These are phyloP conservation scores for Sutorius australiensis DNA, from an alignment of 768 basidiomycete species.

Conservation along the genomic window DNA sequence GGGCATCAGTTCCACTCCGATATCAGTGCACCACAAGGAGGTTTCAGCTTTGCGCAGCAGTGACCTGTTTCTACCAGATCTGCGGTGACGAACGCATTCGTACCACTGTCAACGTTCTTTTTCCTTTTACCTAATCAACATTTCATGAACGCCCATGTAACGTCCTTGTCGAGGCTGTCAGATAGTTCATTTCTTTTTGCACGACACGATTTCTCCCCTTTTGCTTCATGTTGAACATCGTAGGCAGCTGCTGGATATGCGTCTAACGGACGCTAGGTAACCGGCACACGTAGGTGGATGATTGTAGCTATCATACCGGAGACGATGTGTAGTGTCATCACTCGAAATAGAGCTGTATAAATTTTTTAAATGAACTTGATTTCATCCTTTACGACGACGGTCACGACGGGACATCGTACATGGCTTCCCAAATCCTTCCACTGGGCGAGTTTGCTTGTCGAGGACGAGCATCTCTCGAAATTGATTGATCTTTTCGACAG, in stretches of 20 bases:
- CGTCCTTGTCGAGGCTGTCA: conserved; percentile 9
- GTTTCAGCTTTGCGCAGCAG: conserved; percentile 88
- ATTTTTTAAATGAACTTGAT: neutral
- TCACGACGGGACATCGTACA: conserved; percentile 29
- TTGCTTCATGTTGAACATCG: conserved; percentile 23
- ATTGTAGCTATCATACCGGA: conserved; percentile 21
- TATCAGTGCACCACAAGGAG: conserved; percentile 87
- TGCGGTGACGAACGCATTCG: conserved; percentile 1
- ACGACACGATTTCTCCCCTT: conserved; percentile 11
- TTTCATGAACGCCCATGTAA: conserved; percentile 23
- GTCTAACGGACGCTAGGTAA: conserved; percentile 33
- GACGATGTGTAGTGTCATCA: conserved; percentile 8
- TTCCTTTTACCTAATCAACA: conserved; percentile 12
- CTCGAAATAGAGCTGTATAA: conserved; percentile 12
- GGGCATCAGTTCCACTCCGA: conserved; percentile 71
- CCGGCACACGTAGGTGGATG: conserved; percentile 19
- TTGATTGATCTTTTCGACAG: conserved; percentile 36
- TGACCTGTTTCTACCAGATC: conserved; percentile 19
- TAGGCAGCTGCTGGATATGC: conserved; percentile 20
- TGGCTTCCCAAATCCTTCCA: conserved; percentile 95
- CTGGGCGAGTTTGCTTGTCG: conserved; percentile 50
- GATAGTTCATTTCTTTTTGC: conserved; percentile 8
- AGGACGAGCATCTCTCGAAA: neutral
- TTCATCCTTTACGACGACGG: conserved; percentile 1
- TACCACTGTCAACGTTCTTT: conserved; percentile 2